Evolutionary conservation across 345 rosid species (phyloP), one percentile per base, ranked within the genome.

Genomic region (Brassica rapa): DNA sequence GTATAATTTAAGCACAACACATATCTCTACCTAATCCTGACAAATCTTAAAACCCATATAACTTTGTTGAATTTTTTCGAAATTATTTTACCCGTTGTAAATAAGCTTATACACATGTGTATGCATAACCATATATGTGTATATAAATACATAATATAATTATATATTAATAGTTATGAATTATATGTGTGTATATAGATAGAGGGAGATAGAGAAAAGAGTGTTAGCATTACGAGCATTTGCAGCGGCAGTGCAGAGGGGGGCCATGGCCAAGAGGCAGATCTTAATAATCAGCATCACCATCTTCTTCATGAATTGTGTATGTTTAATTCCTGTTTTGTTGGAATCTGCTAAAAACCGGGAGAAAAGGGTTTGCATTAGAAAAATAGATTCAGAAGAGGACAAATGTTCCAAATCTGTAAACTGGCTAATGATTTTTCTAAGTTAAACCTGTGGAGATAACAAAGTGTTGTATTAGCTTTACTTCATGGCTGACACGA

Each of bases 211-310:
- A 73, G 32, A 61, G 29, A 60, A 62, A 33, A 68, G 64, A 62
- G 66, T 56, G 23, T 55, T 14, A 32, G 57, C 64, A 66, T 68
- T 79, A 80, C 83, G 83, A 70, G 83, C 76, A 74, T 30, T 56
- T 64, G 80, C 14, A 74, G 80, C 35, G 62, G 32, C 24, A 75
- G 35, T 70, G 72, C 24, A 75, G 63, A 80, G 68, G 68, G 75
- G 62, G n/a, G 68, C 55, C 15, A 74, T 64, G 56, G 68, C 66
- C 6, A 74, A 70, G 68, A 70, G 43, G 75, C 72, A 74, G 62
- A 80, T 24, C 62, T 64, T 41, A 37, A 70, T 29, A 12, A 55
- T 62, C 41, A 29, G 15, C 66, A 29, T 30, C 71, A 16, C 74
- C 66, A 8, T 39, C 70, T 27, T 53, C 49, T 25, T 72, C 68